phyloP scores from a whole-genome alignment of 148 eudicot species.

The Chenopodium berlandieri region DNA sequence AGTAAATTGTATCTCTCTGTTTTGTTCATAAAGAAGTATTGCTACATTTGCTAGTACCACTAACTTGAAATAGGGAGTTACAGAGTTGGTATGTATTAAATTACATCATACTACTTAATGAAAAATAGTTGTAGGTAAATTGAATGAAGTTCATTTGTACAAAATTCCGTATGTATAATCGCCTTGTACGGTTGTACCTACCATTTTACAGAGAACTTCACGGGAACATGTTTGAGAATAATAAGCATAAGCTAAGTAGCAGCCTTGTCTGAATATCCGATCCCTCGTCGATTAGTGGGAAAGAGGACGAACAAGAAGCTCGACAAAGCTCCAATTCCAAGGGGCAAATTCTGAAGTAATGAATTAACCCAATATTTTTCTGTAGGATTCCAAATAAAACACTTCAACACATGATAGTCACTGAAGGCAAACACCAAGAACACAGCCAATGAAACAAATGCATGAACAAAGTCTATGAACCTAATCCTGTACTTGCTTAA shows the following conservation, averaged over 20 bases:
- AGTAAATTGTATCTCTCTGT: too few species aligned
- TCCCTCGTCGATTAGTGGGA: conserved; percentile 58
- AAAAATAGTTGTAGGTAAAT: too few species aligned
- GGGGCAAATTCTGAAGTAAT: conserved; percentile 45
- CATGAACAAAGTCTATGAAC: conserved; percentile 46
- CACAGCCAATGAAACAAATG: conserved; percentile 42
- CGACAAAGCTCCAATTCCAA: conserved; percentile 46
- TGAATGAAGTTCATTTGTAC: too few species aligned
- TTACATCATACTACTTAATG: background rate
- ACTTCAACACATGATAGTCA: conserved; percentile 37
- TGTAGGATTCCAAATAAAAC: conserved; percentile 30
- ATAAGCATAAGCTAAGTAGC: conserved; percentile 2
- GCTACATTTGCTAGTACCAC: too few species aligned
- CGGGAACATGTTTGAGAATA: background rate
- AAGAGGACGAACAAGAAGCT: conserved; percentile 59
- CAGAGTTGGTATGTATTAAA: background rate
- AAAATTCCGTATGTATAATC: too few species aligned
- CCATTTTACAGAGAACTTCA: background rate
- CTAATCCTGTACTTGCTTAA: conserved; percentile 32
- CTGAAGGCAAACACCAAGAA: conserved; percentile 45
- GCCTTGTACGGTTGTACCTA: background rate
- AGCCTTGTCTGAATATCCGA: conserved; percentile 45
- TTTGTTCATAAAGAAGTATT: background rate
- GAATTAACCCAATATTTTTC: conserved; percentile 15
- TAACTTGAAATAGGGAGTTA: background rate